Evolutionary conservation across 257 asterid species (phyloP).

Genomic region (Nicotiana tabacum): DNA sequence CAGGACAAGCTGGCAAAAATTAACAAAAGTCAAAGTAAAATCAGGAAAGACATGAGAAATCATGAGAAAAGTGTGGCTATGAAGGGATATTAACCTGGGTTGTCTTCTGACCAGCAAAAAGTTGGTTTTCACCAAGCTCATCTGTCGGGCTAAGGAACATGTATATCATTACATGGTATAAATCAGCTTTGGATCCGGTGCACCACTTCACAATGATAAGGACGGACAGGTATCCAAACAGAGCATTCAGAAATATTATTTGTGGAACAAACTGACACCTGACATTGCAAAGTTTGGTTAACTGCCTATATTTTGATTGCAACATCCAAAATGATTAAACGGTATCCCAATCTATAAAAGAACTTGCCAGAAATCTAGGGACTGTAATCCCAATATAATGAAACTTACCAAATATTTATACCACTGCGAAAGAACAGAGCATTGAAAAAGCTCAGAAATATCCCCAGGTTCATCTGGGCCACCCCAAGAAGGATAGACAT

Average conservation of each 20-base stretch:
- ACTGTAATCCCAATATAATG: background rate
- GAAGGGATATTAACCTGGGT: constrained; percentile 51
- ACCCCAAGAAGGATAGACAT: constrained; percentile 98
- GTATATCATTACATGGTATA: constrained; percentile 97
- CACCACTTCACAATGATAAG: constrained; percentile 90
- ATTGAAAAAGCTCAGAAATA: constrained; percentile 83
- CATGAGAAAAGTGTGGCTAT: background rate
- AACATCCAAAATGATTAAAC: background rate
- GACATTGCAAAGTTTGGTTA: constrained; percentile 28
- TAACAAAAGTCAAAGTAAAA: constrained; percentile 1
- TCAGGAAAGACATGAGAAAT: background rate
- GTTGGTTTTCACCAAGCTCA: constrained; percentile 92
- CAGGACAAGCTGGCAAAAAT: constrained; percentile 56
- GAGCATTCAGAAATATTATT: constrained; percentile 79
- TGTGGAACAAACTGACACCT: constrained; percentile 97
- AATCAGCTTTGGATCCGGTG: constrained; percentile 94
- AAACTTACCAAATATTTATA: constrained; percentile 69
- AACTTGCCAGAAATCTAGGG: background rate
- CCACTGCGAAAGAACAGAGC: constrained; percentile 72
- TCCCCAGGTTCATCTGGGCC: constrained; percentile 97
- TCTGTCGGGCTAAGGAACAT: constrained; percentile 96
- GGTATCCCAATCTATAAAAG: background rate
- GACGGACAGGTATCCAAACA: constrained; percentile 87
- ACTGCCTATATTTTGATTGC: background rate
- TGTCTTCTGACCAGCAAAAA: constrained; percentile 84